Conservation (phyloP, 2,329 filamentous ascomycete species). For the Ophiostoma ips region DNA sequence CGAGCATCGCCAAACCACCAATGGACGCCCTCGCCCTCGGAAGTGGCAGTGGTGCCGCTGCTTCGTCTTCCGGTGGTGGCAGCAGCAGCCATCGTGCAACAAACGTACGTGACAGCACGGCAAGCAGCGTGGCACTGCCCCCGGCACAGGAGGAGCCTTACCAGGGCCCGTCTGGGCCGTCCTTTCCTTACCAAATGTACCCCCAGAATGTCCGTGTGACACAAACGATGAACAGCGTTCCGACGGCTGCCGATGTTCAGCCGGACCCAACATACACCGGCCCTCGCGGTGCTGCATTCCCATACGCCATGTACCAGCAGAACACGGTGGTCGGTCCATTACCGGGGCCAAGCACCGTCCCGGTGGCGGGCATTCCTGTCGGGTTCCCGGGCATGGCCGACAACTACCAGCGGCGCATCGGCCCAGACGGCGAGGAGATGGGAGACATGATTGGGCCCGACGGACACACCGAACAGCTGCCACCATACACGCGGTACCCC, state of each 20-base stretch:
- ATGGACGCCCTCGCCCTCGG: conserved; percentile 11
- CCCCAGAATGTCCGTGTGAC: conserved; percentile 60
- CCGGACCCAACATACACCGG: conserved; percentile 38
- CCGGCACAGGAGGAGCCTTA: conserved; percentile 46
- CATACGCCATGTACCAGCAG: conserved; percentile 77
- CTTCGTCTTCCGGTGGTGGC: conserved; percentile 23
- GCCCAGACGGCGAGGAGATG: conserved; percentile 72
- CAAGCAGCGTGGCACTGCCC: conserved; percentile 15
- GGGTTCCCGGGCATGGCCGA: conserved; percentile 59
- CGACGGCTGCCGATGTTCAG: conserved; percentile 28
- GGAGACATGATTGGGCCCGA: conserved; percentile 77
- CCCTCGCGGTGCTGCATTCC: conserved; percentile 59
- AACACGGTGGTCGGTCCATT: conserved; percentile 44
- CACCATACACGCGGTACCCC: conserved; percentile 82
- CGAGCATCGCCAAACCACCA: conserved; percentile 42
- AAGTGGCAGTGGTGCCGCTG: conserved; percentile 21
- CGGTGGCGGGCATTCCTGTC: conserved; percentile 38
- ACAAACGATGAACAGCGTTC: conserved; percentile 55
- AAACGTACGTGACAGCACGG: conserved; percentile 22
- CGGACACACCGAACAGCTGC: conserved; percentile 80
- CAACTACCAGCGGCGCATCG: conserved; percentile 57
- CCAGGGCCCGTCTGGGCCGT: conserved; percentile 56
- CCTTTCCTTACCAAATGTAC: conserved; percentile 77
- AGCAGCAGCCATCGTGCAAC: conserved; percentile 11
- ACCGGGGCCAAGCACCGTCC: conserved; percentile 22